These are phyloP conservation scores for Vaccinium macrocarpon DNA, from an alignment of 148 eudicot genomes.

Conservation along the genomic window DNA sequence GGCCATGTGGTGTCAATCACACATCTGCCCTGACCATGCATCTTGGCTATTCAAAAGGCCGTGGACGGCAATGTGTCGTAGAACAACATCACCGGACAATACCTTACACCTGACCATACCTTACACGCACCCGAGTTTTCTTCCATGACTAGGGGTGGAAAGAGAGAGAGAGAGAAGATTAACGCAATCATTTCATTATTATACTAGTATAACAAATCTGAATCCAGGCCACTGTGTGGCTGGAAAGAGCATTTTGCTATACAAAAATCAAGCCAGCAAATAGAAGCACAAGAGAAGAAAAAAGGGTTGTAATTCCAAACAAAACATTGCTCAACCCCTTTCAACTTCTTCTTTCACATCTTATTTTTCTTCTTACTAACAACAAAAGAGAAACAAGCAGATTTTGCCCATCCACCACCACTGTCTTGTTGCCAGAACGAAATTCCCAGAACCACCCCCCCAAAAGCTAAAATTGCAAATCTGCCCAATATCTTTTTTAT, in stretches of 20 bases:
- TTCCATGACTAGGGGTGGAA: not conserved
- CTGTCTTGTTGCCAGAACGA: constrained; percentile 17
- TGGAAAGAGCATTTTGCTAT: not conserved
- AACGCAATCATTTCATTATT: not conserved
- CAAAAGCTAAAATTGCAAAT: not conserved
- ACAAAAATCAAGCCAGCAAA: not conserved
- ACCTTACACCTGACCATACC: too few relatives aligned
- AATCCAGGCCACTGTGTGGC: not conserved
- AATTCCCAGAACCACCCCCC: not conserved
- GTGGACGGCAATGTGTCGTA: too few relatives aligned
- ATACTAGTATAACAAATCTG: not conserved
- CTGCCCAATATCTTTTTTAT: not conserved
- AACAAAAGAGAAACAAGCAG: not conserved
- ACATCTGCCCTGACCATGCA: too few relatives aligned
- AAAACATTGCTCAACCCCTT: constrained; percentile 9
- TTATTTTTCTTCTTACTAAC: not conserved
- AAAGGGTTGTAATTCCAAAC: constrained; percentile 6
- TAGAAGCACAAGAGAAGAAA: not conserved
- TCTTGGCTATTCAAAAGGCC: too few relatives aligned
- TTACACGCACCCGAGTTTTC: too few relatives aligned
- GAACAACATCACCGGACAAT: too few relatives aligned
- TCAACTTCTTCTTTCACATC: not conserved
- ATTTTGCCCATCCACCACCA: constrained; percentile 1
- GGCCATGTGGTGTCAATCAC: too few relatives aligned
- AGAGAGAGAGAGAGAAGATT: not conserved